A percentile compares a stretch with the other conserved stretches of the same genome.
Evolutionary conservation across 108 stramenopile species (phyloP).

Genomic region (Fragilariopsis cylindrus): DNA sequence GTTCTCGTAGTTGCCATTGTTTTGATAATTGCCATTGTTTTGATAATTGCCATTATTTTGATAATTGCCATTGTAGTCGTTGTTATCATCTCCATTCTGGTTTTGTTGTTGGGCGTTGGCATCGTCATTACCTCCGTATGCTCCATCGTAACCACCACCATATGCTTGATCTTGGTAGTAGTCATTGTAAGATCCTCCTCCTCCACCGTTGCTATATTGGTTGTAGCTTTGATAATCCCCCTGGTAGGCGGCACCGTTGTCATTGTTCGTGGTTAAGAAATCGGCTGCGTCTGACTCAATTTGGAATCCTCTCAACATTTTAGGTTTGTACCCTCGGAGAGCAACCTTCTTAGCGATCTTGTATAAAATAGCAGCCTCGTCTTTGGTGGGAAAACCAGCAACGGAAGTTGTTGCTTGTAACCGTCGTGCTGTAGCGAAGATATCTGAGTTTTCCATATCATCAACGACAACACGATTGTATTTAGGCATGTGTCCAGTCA

Average conservation of each 20-base stretch:
- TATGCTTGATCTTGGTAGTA: not conserved
- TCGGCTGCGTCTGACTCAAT: not conserved
- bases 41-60: not conserved
- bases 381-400: constrained; percentile 30
- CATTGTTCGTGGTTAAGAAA: not conserved
- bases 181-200: not conserved
- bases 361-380: constrained; percentile 41
- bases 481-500: constrained; percentile 49
- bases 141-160: too few species aligned
- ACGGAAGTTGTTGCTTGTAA: constrained; percentile 15
- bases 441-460: constrained; percentile 23
- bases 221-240: not conserved
- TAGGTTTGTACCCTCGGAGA: constrained; percentile 31
- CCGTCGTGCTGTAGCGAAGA: constrained; percentile 39
- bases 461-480: constrained; percentile 23
- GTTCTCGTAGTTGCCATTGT: not conserved
- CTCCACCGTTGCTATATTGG: not conserved
- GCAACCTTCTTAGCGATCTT: constrained; percentile 47
- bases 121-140: too few species aligned
- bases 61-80: not conserved
- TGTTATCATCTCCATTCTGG: not conserved
- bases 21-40: not conserved
- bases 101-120: too few species aligned
- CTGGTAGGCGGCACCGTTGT: not conserved
- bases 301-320: constrained; percentile 7